Percentiles rank a stretch among this genome's conserved stretches.
Conservation (phyloP, 345 rosid species). For the Salix caprea region DNA sequence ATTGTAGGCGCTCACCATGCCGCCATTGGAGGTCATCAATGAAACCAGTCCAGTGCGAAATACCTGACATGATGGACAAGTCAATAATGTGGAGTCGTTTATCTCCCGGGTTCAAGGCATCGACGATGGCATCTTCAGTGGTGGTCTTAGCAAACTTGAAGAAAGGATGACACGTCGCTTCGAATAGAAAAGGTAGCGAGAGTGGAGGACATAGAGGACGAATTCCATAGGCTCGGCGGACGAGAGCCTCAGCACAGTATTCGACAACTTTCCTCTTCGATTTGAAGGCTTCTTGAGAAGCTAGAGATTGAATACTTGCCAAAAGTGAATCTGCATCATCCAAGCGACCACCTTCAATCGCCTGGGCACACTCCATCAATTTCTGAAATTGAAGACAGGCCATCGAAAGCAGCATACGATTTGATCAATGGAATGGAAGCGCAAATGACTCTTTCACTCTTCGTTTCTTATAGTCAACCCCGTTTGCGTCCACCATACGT, state of each 20-base stretch:
- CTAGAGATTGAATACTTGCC: neutral
- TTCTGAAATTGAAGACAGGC: too few relatives aligned
- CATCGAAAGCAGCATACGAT: too few relatives aligned
- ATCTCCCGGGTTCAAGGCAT: neutral
- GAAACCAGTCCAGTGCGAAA: fast-evolving
- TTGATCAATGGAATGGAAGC: too few relatives aligned
- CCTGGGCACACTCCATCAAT: too few relatives aligned
- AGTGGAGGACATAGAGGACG: neutral
- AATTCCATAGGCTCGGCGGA: neutral
- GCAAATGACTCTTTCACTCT: too few relatives aligned
- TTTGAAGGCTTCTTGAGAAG: neutral
- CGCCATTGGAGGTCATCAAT: fast-evolving
- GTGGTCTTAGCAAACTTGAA: fast-evolving
- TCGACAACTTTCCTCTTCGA: neutral
- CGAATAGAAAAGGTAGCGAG: fast-evolving
- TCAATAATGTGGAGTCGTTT: neutral
- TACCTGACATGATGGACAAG: neutral
- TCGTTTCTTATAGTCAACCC: too few relatives aligned
- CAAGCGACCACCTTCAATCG: too few relatives aligned
- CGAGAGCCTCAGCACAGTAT: neutral
- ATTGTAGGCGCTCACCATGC: neutral
- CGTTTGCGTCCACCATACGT: too few relatives aligned
- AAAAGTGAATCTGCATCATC: neutral
- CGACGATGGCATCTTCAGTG: fast-evolving
- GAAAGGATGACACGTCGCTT: fast-evolving